These are phyloP conservation scores for Pythium insidiosum DNA, from an alignment of 352 stramenopile species.

Conservation along the genomic window DNA sequence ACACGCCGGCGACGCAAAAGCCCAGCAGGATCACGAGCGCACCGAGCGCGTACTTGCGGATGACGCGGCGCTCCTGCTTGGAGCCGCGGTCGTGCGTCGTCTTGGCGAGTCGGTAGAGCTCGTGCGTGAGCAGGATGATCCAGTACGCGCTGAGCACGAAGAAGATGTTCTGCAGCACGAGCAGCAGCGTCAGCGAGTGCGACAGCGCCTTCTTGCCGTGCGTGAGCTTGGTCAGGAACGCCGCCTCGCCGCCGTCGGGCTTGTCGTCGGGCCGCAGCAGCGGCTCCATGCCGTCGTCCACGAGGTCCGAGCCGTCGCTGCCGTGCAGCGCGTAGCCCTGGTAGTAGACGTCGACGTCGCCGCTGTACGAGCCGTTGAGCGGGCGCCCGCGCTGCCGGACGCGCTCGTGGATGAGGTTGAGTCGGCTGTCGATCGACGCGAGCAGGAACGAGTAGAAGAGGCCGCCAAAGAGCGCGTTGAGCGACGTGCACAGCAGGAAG, in stretches of 20 bases:
- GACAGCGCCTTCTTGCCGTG: constrained; percentile 31
- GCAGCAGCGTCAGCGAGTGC: constrained; percentile 29
- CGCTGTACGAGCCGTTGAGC: constrained; percentile 6
- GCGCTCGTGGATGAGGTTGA: background rate
- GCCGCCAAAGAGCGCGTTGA: constrained; percentile 38
- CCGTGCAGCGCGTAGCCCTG: constrained; percentile 6
- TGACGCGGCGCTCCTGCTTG: constrained; percentile 36
- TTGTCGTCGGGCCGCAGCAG: constrained; percentile 34
- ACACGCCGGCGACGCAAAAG: constrained; percentile 25
- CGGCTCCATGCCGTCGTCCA: constrained; percentile 15
- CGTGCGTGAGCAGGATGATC: constrained; percentile 45
- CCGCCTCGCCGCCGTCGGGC: constrained; percentile 40
- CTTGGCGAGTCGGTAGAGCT: constrained; percentile 59
- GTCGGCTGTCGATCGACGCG: constrained; percentile 14
- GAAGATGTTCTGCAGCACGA: constrained; percentile 52
- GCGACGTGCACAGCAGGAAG: constrained; percentile 44
- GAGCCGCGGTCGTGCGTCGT: constrained; percentile 41
- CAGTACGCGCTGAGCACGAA: constrained; percentile 62
- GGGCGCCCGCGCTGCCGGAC: background rate
- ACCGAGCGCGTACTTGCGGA: constrained; percentile 32
- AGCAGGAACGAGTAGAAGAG: constrained; percentile 58
- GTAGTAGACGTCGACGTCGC: constrained; percentile 12
- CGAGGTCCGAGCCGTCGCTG: constrained; percentile 2
- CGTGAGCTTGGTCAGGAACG: constrained; percentile 54
- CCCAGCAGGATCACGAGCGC: constrained; percentile 20